Evolutionary conservation across 441 rosid species (phyloP), one percentile per base, ranked within the genome.

Genomic region (Mallotus japonicus): DNA sequence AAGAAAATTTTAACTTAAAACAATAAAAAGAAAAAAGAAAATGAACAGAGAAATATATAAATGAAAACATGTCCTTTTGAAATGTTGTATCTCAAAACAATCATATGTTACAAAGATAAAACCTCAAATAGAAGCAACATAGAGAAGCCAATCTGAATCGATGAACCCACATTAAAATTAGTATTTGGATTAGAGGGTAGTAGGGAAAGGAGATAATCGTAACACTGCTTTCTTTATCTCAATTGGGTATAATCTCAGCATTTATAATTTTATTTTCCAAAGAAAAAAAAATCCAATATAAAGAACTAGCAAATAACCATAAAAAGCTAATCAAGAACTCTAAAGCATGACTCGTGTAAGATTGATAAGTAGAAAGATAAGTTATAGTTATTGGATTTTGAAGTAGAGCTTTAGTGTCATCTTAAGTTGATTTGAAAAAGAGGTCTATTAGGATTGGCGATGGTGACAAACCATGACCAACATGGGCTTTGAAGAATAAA

Each of bases 171-270:
- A 24, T 16, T 44, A 49, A 44, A 56, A 70, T 56, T 57, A 44
- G 42, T 14, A 44, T 32, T 69, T 69, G 20, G 70, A 54, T 51
- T 62, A 61, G 44, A 56, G 32, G 62, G 47, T 5, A 16, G 80
- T 28, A 3, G 3, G 65, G 57, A 66, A 77, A 70, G 95, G 79
- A 24, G 97, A 95, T 85, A 91, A 77, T 51, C 87, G 83, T 65
- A 93, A 80, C 78, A 91, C 89, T 15, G 95, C 91, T 83, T 93
- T 95, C 80, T 88, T 92, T 0, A 90, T 88, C 81, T 89, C 95
- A 71, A 86, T 85, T 10, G 92, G 98, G 69, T 91, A 94, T 10
- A 95, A 88, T 80, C 97, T 84, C 81, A 85, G 70, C 22, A 93
- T 87, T 97, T 93, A 75, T 57, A 69, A 73, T 53, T 59, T 10